Conservation (phyloP, 2,329 filamentous ascomycete genomes). For the Dothistroma pini region DNA sequence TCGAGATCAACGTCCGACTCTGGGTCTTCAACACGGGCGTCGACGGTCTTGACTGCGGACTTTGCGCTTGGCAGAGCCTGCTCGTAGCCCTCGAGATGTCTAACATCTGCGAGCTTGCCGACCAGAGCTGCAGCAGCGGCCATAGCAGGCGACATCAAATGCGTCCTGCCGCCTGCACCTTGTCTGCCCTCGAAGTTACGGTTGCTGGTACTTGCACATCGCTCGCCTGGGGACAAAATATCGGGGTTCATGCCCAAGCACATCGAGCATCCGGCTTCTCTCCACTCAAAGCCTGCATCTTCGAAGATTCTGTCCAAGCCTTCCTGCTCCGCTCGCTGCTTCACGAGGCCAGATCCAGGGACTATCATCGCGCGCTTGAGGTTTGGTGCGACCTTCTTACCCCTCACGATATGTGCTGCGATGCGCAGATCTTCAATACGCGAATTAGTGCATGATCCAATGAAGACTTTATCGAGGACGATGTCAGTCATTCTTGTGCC, state of each 20-base stretch:
- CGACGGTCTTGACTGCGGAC: conserved; percentile 55
- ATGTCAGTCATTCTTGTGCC: conserved; percentile 93
- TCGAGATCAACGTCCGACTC: conserved; percentile 62
- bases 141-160: conserved; percentile 97
- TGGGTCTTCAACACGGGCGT: conserved; percentile 54
- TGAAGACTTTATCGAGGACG: conserved; percentile 90
- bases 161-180: conserved; percentile 84
- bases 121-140: conserved; percentile 85
- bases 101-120: conserved; percentile 88
- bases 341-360: conserved; percentile 90
- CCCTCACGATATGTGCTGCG: conserved; percentile 80
- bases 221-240: conserved; percentile 85
- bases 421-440: conserved; percentile 92
- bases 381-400: conserved; percentile 80
- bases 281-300: conserved; percentile 95
- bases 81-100: conserved; percentile 64
- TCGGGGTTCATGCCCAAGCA: conserved; percentile 99
- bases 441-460: conserved; percentile 96
- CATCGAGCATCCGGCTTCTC: conserved; percentile 98
- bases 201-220: conserved; percentile 93
- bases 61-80: conserved; percentile 37
- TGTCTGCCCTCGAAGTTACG: conserved; percentile 97
- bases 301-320: conserved; percentile 89
- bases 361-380: conserved; percentile 96
- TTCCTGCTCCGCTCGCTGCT: conserved; percentile 84